Evolutionary conservation across 805 yeast genomes (phyloP).

Genomic region (Metschnikowia lochheadii): DNA sequence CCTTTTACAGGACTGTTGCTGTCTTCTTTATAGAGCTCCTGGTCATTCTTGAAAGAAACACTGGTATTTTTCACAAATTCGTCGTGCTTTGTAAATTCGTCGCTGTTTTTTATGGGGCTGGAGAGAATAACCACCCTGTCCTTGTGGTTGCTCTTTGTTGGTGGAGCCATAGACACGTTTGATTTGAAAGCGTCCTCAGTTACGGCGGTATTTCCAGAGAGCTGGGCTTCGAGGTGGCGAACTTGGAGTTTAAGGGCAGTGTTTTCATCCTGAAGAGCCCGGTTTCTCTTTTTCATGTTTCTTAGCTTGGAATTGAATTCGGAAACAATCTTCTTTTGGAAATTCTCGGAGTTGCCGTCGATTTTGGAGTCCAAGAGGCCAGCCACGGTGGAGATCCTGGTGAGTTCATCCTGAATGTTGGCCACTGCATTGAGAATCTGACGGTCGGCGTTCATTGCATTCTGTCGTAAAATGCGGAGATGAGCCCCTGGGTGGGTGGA

Average conservation of each 20-base stretch:
- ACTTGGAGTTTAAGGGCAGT: slow-evolving; percentile 6
- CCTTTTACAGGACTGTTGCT: neutral
- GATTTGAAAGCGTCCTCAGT: slow-evolving; percentile 7
- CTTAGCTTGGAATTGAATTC: slow-evolving; percentile 18
- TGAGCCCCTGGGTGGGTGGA: neutral
- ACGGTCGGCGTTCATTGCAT: slow-evolving; percentile 13
- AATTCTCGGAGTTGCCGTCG: slow-evolving; percentile 3
- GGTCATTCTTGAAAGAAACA: slow-evolving; percentile 6
- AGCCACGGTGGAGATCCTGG: slow-evolving; percentile 9
- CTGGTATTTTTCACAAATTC: too few species aligned
- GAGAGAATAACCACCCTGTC: slow-evolving; percentile 11
- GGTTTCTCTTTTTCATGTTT: slow-evolving; percentile 8
- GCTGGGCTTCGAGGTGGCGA: slow-evolving; percentile 3
- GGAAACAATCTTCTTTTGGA: slow-evolving; percentile 9
- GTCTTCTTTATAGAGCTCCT: neutral
- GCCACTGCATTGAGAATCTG: slow-evolving; percentile 14
- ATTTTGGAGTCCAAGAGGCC: slow-evolving; percentile 5
- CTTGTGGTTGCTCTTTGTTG: neutral
- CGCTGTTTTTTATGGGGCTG: slow-evolving; percentile 13
- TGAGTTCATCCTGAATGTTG: slow-evolving; percentile 16
- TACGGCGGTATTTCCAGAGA: neutral
- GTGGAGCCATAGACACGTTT: slow-evolving; percentile 5
- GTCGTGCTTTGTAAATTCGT: neutral
- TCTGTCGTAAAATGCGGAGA: neutral
- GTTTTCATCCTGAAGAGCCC: slow-evolving; percentile 11